A percentile compares a stretch with the other conserved stretches of the same genome.
These are phyloP conservation scores for Wallacemonas sp. DNA, from an alignment of 208 protist genomes.

Conservation along the genomic window DNA sequence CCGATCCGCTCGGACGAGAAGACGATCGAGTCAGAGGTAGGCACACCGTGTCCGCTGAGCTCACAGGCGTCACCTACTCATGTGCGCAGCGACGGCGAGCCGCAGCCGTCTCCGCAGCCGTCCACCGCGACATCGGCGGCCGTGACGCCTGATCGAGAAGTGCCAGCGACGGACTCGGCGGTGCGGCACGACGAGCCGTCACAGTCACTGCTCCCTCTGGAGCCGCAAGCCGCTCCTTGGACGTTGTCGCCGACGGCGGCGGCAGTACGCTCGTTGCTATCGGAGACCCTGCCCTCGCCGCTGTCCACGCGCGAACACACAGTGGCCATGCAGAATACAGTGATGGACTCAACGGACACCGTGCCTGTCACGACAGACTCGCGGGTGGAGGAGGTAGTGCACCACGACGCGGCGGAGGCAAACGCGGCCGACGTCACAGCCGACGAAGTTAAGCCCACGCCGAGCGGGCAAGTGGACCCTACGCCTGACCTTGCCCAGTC, in stretches of 20 bases:
- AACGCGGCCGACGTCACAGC: no score
- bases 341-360: background rate
- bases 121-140: no score
- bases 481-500: no score
- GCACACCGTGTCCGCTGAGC: conserved; percentile 6
- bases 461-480: no score
- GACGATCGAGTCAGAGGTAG: conserved; percentile 3
- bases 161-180: background rate
- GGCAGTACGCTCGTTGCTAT: background rate
- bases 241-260: background rate
- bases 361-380: background rate
- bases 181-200: background rate
- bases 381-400: no score
- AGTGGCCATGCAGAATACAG: background rate
- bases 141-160: background rate
- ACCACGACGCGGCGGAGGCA: no score
- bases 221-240: background rate
- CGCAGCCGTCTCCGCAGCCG: background rate
- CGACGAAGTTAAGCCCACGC: background rate
- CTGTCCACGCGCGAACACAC: background rate
- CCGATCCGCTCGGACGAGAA: background rate
- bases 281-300: conserved; percentile 1
- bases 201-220: background rate
- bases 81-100: background rate
- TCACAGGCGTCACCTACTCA: conserved; percentile 2